Evolutionary conservation across 108 stramenopile genomes (phyloP).

Genomic region (Schizochytrium sp.): DNA sequence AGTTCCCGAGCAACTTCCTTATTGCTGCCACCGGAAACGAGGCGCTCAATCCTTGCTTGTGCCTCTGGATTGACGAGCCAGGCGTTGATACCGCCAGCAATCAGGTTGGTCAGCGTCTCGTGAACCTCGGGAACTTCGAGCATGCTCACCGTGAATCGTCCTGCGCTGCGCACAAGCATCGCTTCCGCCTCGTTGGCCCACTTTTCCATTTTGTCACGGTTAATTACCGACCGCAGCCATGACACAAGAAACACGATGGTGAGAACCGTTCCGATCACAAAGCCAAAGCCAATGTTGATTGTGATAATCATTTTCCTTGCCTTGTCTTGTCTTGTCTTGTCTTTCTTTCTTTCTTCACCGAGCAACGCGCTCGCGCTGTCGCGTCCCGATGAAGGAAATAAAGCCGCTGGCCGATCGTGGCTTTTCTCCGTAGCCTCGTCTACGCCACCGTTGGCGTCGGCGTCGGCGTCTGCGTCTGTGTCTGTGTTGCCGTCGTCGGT

Average conservation of each 20-base stretch:
- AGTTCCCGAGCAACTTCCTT: neutral
- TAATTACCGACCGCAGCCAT: neutral
- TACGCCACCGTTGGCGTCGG: no score
- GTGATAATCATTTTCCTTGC: neutral
- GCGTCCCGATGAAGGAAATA: no score
- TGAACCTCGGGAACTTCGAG: neutral
- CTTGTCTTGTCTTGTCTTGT: neutral
- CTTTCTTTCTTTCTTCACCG: no score
- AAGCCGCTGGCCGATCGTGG: no score
- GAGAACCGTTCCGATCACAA: neutral
- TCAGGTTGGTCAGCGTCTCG: neutral
- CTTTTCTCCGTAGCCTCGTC: no score
- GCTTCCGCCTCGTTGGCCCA: neutral
- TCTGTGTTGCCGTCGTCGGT: no score
- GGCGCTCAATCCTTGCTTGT: neutral
- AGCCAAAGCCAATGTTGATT: neutral
- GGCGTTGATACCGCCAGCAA: slow-evolving; percentile 17
- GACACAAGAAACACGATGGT: neutral
- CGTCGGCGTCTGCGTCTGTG: no score
- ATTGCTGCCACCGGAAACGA: neutral
- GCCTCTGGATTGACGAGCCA: slow-evolving; percentile 5
- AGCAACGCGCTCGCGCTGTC: no score
- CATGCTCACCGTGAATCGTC: neutral
- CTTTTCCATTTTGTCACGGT: neutral
- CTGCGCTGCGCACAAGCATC: neutral